phyloP scores from a whole-genome alignment of 352 stramenopile species.

The Aphanomyces astaci region DNA sequence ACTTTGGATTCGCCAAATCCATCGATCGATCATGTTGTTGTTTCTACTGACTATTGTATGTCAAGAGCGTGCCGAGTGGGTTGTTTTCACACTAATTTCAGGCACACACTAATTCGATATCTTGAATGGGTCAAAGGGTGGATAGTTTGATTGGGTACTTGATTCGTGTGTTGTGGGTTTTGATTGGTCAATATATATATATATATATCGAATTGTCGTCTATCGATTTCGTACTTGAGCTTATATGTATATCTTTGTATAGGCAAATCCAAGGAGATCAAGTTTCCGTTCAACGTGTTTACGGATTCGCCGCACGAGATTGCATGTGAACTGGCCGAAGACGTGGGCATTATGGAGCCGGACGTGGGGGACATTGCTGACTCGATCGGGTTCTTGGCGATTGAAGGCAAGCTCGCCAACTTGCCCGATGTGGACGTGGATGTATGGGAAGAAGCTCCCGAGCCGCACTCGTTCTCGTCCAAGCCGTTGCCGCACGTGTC shows the following conservation, averaged over 20 bases:
- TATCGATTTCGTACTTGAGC: too few relatives aligned
- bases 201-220: too few relatives aligned
- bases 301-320: conserved; percentile 91
- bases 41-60: too few relatives aligned
- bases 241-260: too few relatives aligned
- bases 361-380: conserved; percentile 91
- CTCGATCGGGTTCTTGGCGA: conserved; percentile 85
- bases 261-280: conserved; percentile 92
- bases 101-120: too few relatives aligned
- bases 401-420: conserved; percentile 82
- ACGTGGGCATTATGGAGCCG: conserved; percentile 88
- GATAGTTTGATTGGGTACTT: too few relatives aligned
- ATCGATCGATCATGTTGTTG: too few relatives aligned
- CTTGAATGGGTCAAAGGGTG: too few relatives aligned
- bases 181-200: too few relatives aligned
- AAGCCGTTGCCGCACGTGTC: conserved; percentile 73
- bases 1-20: conserved; percentile 29
- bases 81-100: too few relatives aligned
- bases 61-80: too few relatives aligned
- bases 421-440: conserved; percentile 63
- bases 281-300: conserved; percentile 95
- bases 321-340: conserved; percentile 90
- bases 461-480: conserved; percentile 70
- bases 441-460: conserved; percentile 80
- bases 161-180: too few relatives aligned